Percentiles rank a stretch among this genome's conserved stretches.
phyloP scores from a whole-genome alignment of 2,329 filamentous ascomycete genomes.

The Arachnopeziza araneosa region DNA sequence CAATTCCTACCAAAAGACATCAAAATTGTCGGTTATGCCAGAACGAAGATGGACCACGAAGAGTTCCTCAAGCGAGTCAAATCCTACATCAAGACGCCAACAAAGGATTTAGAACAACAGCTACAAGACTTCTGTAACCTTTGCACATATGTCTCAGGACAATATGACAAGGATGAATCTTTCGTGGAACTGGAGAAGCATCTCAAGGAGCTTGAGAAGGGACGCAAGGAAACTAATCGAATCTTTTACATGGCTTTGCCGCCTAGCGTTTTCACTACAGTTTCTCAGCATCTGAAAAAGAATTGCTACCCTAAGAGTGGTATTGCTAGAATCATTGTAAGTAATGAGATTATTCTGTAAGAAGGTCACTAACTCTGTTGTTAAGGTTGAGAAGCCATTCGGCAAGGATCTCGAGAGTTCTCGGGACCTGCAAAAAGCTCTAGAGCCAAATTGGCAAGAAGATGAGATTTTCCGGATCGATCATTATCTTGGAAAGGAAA shows the following conservation, averaged over 20 bases:
- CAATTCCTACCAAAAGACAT: constrained; percentile 97
- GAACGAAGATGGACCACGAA: constrained; percentile 98
- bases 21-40: constrained; percentile 96
- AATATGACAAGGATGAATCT: constrained; percentile 95
- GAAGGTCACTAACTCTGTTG: constrained; percentile 18
- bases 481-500: constrained; percentile 99
- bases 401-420: constrained; percentile 95
- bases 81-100: constrained; percentile 98
- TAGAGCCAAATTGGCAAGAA: constrained; percentile 97
- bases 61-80: constrained; percentile 93
- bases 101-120: constrained; percentile 95
- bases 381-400: constrained; percentile 95
- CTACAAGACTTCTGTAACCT: constrained; percentile 81
- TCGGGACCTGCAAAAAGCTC: constrained; percentile 86
- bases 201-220: constrained; percentile 78
- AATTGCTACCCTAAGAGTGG: constrained; percentile 93
- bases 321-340: constrained; percentile 88
- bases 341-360: constrained; percentile 29
- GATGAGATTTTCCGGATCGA: constrained; percentile 99
- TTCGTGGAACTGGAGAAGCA: constrained; percentile 83
- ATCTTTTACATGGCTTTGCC: constrained; percentile 99
- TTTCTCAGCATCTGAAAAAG: constrained; percentile 94
- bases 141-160: constrained; percentile 92
- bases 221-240: constrained; percentile 76
- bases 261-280: constrained; percentile 94